A percentile compares a stretch with the other conserved stretches of the same genome.
phyloP scores from a whole-genome alignment of 345 rosid genomes.

The Barbarea vulgaris region DNA sequence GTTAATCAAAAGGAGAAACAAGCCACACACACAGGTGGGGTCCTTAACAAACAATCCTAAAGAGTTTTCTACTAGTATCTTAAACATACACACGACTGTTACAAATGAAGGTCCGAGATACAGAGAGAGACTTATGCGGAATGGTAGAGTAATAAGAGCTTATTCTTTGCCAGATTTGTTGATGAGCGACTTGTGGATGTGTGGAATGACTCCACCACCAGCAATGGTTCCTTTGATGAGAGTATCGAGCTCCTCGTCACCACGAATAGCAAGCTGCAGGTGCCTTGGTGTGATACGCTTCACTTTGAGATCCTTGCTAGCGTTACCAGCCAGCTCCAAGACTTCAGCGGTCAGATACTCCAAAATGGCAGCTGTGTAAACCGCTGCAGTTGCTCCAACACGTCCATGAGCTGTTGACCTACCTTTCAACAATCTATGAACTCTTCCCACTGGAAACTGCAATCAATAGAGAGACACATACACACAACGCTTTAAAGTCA shows the following conservation, averaged over 20 bases:
- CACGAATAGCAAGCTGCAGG: conserved; percentile 70
- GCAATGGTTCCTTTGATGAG: conserved; percentile 83
- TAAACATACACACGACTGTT: conserved; percentile 16
- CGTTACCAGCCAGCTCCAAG: conserved; percentile 70
- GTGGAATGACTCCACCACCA: conserved; percentile 81
- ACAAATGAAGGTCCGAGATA: neutral
- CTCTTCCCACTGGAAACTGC: conserved; percentile 79
- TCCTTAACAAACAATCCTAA: conserved; percentile 29
- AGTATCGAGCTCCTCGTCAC: conserved; percentile 73
- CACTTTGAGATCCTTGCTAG: conserved; percentile 76
- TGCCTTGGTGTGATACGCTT: conserved; percentile 74
- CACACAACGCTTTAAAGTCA: neutral
- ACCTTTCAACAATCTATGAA: conserved; percentile 63
- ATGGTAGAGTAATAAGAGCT: neutral
- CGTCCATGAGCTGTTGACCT: conserved; percentile 71
- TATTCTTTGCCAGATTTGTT: conserved; percentile 68
- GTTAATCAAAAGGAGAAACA: conserved; percentile 16
- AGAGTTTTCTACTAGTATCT: conserved; percentile 16
- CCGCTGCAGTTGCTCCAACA: conserved; percentile 78
- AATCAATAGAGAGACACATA: neutral
- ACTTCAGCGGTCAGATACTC: conserved; percentile 76
- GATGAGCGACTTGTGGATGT: conserved; percentile 78
- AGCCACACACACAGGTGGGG: conserved; percentile 38
- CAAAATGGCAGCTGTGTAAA: conserved; percentile 66
- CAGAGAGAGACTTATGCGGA: neutral